A percentile compares a stretch with the other conserved stretches of the same genome.
These are phyloP conservation scores for Spencermartinsiella europaea DNA, from an alignment of 805 yeast species.

Conservation along the genomic window DNA sequence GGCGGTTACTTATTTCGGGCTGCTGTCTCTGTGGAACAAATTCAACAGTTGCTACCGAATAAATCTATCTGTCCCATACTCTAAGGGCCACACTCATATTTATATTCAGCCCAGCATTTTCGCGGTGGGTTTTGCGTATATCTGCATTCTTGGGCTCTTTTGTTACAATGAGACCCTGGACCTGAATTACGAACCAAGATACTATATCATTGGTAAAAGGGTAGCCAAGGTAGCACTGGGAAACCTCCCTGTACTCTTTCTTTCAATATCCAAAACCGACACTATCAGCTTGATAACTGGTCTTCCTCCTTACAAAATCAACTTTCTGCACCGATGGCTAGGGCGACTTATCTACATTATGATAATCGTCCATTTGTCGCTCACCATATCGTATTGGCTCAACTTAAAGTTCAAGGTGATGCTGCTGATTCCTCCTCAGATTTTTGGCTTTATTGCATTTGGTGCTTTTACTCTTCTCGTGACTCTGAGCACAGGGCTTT, in stretches of 20 bases:
- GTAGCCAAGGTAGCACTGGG: constrained; percentile 39
- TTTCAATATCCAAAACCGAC: constrained; percentile 39
- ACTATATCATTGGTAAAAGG: constrained; percentile 41
- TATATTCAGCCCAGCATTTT: constrained; percentile 42
- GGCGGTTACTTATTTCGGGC: constrained; percentile 26
- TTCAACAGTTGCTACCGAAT: constrained; percentile 28
- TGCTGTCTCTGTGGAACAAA: constrained; percentile 30
- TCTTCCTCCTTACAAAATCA: constrained; percentile 37
- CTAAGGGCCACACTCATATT: constrained; percentile 19
- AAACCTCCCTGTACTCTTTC: constrained; percentile 36
- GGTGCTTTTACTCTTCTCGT: constrained; percentile 35
- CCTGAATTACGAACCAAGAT: constrained; percentile 36
- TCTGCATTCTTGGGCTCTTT: constrained; percentile 32
- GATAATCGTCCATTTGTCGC: constrained; percentile 35
- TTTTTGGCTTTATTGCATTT: constrained; percentile 46
- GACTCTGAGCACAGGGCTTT: constrained; percentile 34
- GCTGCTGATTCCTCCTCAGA: constrained; percentile 45
- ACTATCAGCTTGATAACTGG: constrained; percentile 39
- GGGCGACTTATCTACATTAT: constrained; percentile 38
- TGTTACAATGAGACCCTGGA: constrained; percentile 34
- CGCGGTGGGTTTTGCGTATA: constrained; percentile 28
- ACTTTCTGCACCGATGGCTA: constrained; percentile 42
- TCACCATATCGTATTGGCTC: constrained; percentile 40
- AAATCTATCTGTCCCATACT: constrained; percentile 1
- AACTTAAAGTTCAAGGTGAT: constrained; percentile 35